Evolutionary conservation across 2,329 filamentous ascomycete species (phyloP), one percentile per base, ranked within the genome.

Genomic region (Fusarium globosum): DNA sequence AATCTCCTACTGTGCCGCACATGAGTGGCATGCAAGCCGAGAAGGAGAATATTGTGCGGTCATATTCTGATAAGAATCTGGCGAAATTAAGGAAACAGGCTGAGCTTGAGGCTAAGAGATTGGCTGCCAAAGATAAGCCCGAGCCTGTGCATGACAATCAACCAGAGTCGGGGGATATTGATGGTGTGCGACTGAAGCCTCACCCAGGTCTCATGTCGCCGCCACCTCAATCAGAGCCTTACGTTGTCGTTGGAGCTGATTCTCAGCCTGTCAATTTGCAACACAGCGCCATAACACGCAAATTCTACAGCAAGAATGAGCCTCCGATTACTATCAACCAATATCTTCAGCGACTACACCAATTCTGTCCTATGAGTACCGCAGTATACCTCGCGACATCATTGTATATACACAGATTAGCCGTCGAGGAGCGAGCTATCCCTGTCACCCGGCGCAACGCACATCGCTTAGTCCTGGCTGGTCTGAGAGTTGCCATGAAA

Each of bases 301-400:
- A 96, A 78, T 99, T 99, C 83, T 97, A 96, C 85, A 96, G 93
- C 73, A 97, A 96, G 81, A 90, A 91, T 57, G 91, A 94, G 21
- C 96, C 96, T 26, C 92, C 93, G 16, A 96, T 98, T 74, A 88
- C 91, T 41, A 88, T 98, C 52, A 90, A 92, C 78, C 93, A 96
- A 72, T 99, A 98, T 80, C 88, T 98, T 30, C 86, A 91, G 77
- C 93, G 96, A 21, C 89, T 98, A 66, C 95, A 98, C 83, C 90
- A 90, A 65, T 98, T 93, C 84, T 98, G 96, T 79, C 95, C 96
- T 7, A 95, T 97, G 89, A 97, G 94, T 71, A 95, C 95, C 1
- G 96, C 92, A 30, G 96, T 98, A 15, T 98, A 97, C 83, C 90
- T 99, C 33, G 94, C 96, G 3, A 92, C 95, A 9, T 95, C 93